Conservation (phyloP, 305 asterid species). For the Plantago lanceolata region DNA sequence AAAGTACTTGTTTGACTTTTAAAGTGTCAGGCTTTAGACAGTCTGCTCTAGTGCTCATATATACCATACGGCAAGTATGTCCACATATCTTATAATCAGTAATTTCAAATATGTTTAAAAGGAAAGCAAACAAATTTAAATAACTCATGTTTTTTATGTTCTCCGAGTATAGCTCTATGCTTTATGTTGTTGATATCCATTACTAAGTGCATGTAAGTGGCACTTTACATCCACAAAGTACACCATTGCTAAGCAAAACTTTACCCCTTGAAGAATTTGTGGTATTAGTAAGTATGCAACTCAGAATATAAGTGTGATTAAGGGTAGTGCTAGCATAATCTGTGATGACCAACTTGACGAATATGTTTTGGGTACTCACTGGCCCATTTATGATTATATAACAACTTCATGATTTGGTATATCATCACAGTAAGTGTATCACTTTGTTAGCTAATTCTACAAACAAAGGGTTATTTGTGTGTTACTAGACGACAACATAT, state of each 20-base stretch:
- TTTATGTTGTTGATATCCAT: background rate
- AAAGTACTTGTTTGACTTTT: background rate
- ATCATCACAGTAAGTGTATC: too few species aligned
- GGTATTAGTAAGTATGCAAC: background rate
- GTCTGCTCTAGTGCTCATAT: too few species aligned
- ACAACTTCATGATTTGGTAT: too few species aligned
- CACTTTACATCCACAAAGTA: background rate
- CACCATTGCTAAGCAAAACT: background rate
- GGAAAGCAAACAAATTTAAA: background rate
- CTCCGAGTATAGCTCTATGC: background rate
- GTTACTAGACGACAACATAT: background rate
- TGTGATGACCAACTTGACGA: background rate
- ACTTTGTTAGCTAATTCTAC: too few species aligned
- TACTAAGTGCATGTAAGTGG: background rate
- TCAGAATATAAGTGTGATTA: background rate
- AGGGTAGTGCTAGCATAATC: background rate
- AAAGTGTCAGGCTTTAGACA: too few species aligned
- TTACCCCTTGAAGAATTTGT: background rate
- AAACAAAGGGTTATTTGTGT: background rate
- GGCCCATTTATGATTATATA: too few species aligned
- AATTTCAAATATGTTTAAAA: too few species aligned
- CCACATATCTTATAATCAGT: background rate
- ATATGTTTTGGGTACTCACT: too few species aligned
- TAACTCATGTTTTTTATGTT: background rate
- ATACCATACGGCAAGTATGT: too few species aligned